Conservation (phyloP, 306 rosid genomes). For the Hippophae tibetana region DNA sequence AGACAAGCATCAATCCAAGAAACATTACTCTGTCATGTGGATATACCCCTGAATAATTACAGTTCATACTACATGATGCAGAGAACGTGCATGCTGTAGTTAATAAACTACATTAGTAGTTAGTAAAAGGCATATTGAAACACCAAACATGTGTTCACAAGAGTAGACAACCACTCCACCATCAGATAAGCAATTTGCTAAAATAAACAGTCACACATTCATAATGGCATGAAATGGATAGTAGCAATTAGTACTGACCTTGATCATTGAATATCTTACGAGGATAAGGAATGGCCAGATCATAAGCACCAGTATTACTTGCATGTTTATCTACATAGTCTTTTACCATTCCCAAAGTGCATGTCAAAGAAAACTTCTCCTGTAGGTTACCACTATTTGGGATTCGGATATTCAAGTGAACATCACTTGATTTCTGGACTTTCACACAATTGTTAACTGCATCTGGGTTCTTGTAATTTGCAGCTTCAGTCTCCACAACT, state of each 20-base stretch:
- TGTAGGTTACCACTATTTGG: conserved; percentile 34
- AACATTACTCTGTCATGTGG: too few species aligned
- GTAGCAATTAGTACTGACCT: conserved; percentile 26
- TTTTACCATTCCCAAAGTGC: conserved; percentile 39
- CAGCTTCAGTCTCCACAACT: conserved; percentile 17
- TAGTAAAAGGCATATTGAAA: too few species aligned
- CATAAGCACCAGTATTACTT: conserved; percentile 29
- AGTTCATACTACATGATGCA: too few species aligned
- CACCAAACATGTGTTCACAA: too few species aligned
- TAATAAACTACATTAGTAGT: too few species aligned
- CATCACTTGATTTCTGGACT: conserved; percentile 22
- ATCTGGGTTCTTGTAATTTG: conserved; percentile 13
- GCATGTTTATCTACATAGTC: conserved; percentile 29
- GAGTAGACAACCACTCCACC: too few species aligned
- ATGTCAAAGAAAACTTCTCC: conserved; percentile 36
- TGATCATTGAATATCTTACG: conserved; percentile 38
- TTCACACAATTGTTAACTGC: background rate
- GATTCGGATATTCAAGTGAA: conserved; percentile 39
- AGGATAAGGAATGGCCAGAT: conserved; percentile 57
- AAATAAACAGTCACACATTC: background rate
- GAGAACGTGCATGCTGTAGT: too few species aligned
- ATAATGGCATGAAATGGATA: background rate
- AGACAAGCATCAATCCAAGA: too few species aligned
- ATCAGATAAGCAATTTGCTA: background rate
- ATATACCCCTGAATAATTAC: too few species aligned